These are phyloP conservation scores for Penicillium carneum DNA, from an alignment of 2,329 filamentous ascomycete species.

Conservation along the genomic window DNA sequence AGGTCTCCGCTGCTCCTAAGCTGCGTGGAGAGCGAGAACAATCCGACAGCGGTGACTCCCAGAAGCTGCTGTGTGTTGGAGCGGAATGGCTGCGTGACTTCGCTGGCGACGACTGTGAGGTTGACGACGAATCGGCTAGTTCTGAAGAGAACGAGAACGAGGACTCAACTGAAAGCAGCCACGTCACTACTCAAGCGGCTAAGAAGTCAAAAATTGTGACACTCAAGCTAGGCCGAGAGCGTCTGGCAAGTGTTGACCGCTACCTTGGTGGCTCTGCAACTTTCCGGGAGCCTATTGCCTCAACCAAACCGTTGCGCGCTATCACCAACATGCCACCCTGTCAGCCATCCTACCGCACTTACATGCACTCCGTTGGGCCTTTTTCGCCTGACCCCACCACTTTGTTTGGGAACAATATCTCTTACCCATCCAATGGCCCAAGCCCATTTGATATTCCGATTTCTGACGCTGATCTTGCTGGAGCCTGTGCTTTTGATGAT, in stretches of 20 bases:
- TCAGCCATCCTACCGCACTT: not conserved
- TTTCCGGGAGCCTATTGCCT: not conserved
- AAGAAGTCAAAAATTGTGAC: constrained; percentile 10
- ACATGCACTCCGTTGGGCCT: not conserved
- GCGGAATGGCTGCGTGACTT: constrained; percentile 1
- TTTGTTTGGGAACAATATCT: not conserved
- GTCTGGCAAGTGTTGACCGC: not conserved
- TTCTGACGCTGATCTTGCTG: not conserved
- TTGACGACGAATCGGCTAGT: not conserved
- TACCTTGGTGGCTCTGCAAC: not conserved
- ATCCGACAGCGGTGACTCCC: not conserved
- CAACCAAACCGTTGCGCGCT: not conserved
- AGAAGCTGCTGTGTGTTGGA: constrained; percentile 27
- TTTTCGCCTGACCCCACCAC: not conserved
- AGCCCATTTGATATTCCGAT: constrained; percentile 2
- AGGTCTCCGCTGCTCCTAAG: not conserved
- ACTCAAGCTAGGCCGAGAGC: not conserved
- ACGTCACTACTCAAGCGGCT: not conserved
- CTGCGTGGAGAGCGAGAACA: not conserved
- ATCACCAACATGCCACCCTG: not conserved
- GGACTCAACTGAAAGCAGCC: not conserved
- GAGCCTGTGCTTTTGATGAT: not conserved
- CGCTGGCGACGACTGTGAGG: not conserved
- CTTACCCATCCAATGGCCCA: not conserved
- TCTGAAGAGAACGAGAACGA: not conserved